These are phyloP conservation scores for Pichia sporocuriosa DNA, from an alignment of 805 yeast species.

Conservation along the genomic window DNA sequence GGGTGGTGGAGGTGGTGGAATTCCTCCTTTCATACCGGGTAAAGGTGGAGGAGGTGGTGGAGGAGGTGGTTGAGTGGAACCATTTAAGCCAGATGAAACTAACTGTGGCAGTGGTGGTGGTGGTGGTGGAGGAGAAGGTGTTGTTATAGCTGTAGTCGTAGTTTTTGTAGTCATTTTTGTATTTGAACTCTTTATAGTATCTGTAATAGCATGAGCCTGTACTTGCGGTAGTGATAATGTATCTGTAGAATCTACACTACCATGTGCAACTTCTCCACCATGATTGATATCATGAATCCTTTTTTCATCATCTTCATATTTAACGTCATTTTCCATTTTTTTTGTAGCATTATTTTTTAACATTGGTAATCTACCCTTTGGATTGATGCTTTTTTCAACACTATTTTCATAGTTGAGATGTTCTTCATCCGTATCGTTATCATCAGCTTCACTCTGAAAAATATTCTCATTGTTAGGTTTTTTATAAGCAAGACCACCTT, in stretches of 20 bases:
- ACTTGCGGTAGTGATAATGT: too few species aligned
- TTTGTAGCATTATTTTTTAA: too few species aligned
- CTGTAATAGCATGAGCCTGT: too few species aligned
- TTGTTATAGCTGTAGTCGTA: slow-evolving; percentile 13
- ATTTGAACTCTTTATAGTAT: too few species aligned
- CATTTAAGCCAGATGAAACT: not conserved
- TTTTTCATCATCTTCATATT: too few species aligned
- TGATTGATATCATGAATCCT: not conserved
- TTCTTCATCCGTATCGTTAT: not conserved
- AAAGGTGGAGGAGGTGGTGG: slow-evolving; percentile 25
- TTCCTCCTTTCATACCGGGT: too few species aligned
- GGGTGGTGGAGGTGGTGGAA: slow-evolving; percentile 25
- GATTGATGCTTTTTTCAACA: too few species aligned
- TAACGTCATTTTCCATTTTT: too few species aligned
- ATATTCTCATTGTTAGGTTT: slow-evolving; percentile 3
- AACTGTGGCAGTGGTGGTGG: slow-evolving; percentile 5
- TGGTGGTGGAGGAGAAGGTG: slow-evolving; percentile 16
- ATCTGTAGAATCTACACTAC: too few species aligned
- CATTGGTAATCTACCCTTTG: too few species aligned
- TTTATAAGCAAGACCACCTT: slow-evolving; percentile 1
- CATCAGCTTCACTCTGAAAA: too few species aligned
- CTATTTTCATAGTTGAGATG: not conserved
- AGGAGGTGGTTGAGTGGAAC: slow-evolving; percentile 19
- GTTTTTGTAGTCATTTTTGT: not conserved
- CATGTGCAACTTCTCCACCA: too few species aligned